Conservation (phyloP, 2,329 filamentous ascomycete species). For the Akanthomyces lecanii region DNA sequence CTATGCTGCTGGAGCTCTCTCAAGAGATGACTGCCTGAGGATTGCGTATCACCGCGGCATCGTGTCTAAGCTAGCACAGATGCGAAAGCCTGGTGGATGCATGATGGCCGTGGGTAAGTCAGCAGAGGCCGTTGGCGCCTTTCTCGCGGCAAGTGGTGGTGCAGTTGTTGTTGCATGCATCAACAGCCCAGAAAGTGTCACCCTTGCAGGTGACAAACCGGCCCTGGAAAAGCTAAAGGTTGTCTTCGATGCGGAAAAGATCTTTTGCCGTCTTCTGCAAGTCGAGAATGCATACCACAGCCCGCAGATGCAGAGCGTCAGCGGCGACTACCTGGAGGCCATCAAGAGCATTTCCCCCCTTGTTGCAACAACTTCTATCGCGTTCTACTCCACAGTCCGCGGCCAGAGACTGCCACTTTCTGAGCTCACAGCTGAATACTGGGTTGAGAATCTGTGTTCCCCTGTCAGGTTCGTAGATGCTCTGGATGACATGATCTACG, state of each 20-base stretch:
- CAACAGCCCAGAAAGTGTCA: constrained; percentile 30
- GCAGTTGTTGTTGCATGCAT: constrained; percentile 28
- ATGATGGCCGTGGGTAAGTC: constrained; percentile 28
- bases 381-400: constrained; percentile 37
- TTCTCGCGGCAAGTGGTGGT: neutral
- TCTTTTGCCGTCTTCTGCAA: neutral
- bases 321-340: neutral
- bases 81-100: neutral
- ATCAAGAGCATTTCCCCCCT: constrained; percentile 16
- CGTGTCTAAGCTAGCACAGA: neutral
- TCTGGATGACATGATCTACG: neutral
- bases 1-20: constrained; percentile 21
- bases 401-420: neutral
- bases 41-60: constrained; percentile 31
- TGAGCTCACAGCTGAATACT: constrained; percentile 19
- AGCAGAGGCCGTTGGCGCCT: constrained; percentile 4
- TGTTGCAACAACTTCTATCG: constrained; percentile 14
- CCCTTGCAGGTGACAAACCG: constrained; percentile 26
- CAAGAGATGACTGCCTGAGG: constrained; percentile 24
- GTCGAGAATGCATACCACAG: constrained; percentile 24
- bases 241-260: neutral
- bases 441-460: neutral
- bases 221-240: constrained; percentile 22
- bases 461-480: constrained; percentile 19
- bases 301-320: constrained; percentile 23